Conservation (phyloP, 805 yeast species). For the Wickerhamomyces bisporus region DNA sequence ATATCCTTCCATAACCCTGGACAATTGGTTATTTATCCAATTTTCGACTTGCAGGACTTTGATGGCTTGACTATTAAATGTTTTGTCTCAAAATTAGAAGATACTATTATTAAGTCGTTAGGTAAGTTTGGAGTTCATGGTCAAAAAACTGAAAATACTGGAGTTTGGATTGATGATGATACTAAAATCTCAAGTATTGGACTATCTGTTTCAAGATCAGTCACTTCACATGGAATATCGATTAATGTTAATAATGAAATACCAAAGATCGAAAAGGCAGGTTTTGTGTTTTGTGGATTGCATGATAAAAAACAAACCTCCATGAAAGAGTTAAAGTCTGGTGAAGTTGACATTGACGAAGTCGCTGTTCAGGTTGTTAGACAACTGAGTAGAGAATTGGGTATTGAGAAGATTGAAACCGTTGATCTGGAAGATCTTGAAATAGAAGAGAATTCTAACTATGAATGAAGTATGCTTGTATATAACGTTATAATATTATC, state of each 20-base stretch:
- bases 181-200: slow-evolving; percentile 86
- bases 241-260: slow-evolving; percentile 75
- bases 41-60: slow-evolving; percentile 64
- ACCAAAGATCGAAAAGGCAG: slow-evolving; percentile 52
- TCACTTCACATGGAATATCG: slow-evolving; percentile 88
- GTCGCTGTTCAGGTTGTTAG: slow-evolving; percentile 41
- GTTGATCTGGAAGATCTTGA: slow-evolving; percentile 30
- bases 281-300: slow-evolving; percentile 82
- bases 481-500: no score
- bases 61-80: slow-evolving; percentile 53
- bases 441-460: slow-evolving; percentile 7
- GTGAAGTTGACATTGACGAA: slow-evolving; percentile 20
- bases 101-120: slow-evolving; percentile 47
- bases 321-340: slow-evolving; percentile 29
- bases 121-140: slow-evolving; percentile 37
- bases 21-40: slow-evolving; percentile 80
- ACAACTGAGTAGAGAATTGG: slow-evolving; percentile 37
- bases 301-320: slow-evolving; percentile 56
- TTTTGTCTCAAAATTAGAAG: slow-evolving; percentile 59
- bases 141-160: slow-evolving; percentile 61
- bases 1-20: slow-evolving; percentile 97
- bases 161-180: slow-evolving; percentile 69
- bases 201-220: slow-evolving; percentile 73
- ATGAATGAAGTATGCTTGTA: background rate
- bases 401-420: slow-evolving; percentile 32